A percentile compares a stretch with the other conserved stretches of the same genome.
phyloP scores from a whole-genome alignment of 768 basidiomycete species.

The Rhizopogon rudus region DNA sequence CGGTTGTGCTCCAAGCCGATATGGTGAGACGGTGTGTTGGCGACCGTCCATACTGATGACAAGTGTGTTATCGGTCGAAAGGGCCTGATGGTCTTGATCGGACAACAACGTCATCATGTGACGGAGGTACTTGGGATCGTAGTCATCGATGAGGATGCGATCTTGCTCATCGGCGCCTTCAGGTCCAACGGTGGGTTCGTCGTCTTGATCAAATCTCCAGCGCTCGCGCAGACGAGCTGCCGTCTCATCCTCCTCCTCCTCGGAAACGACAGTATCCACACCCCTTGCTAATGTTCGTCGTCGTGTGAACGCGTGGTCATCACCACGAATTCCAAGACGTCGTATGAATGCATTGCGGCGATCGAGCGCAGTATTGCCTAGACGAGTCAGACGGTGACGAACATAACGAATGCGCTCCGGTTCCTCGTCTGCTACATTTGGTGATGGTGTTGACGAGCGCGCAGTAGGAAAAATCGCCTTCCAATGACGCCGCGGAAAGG shows the following conservation, averaged over 20 bases:
- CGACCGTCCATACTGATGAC: conserved; percentile 43
- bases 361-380: conserved; percentile 75
- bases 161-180: conserved; percentile 66
- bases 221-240: conserved; percentile 45
- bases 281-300: conserved; percentile 11
- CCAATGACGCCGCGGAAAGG: conserved; percentile 64
- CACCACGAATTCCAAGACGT: conserved; percentile 17
- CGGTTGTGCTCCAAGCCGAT: conserved; percentile 27
- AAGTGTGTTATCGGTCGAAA: conserved; percentile 49
- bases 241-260: conserved; percentile 33
- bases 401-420: conserved; percentile 29
- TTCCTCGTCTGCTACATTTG: conserved; percentile 11
- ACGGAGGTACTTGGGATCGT: conserved; percentile 52
- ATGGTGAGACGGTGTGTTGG: conserved; percentile 45
- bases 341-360: conserved; percentile 42
- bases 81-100: conserved; percentile 46
- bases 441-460: conserved; percentile 22
- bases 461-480: conserved; percentile 47
- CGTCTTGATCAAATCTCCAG: conserved; percentile 70
- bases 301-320: neutral
- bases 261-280: conserved; percentile 24
- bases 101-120: conserved; percentile 52
- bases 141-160: conserved; percentile 68
- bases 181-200: conserved; percentile 48
- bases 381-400: conserved; percentile 77